A percentile compares a stretch with the other conserved stretches of the same genome.
Evolutionary conservation across 495 filamentous ascomycete species (phyloP).

Genomic region (Parachaetomium inaequale): DNA sequence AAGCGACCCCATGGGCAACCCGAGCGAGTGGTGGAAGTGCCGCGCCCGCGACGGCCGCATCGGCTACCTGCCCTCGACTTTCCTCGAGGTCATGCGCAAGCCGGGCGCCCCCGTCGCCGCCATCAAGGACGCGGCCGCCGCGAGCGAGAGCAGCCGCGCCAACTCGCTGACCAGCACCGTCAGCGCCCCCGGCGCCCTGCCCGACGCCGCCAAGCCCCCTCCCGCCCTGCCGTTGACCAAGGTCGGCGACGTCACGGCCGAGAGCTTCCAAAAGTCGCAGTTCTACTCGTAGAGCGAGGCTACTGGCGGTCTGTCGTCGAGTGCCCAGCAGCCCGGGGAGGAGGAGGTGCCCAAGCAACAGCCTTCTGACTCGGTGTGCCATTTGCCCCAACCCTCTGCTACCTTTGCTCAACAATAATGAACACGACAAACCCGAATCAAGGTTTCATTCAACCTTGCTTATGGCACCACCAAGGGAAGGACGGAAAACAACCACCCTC

Average conservation of each 20-base stretch:
- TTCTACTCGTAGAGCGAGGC: constrained; percentile 62
- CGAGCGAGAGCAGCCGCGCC: constrained; percentile 49
- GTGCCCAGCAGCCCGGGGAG: too few relatives aligned
- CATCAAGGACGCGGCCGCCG: constrained; percentile 55
- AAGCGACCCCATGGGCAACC: constrained; percentile 85
- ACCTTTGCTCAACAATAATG: not conserved
- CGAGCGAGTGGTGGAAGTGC: constrained; percentile 96
- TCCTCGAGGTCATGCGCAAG: constrained; percentile 77
- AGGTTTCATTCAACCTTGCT: not conserved
- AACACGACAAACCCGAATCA: not conserved
- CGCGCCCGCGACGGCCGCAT: constrained; percentile 85
- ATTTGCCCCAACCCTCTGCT: not conserved
- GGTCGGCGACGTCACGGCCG: constrained; percentile 64
- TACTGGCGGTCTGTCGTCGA: not conserved
- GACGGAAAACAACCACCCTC: not conserved
- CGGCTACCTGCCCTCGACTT: constrained; percentile 85
- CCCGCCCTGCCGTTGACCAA: constrained; percentile 59
- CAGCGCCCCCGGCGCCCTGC: constrained; percentile 36
- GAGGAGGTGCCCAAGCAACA: not conserved
- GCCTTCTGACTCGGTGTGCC: too few relatives aligned
- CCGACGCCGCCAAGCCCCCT: constrained; percentile 27
- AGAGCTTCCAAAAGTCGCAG: constrained; percentile 87
- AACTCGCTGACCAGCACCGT: constrained; percentile 46
- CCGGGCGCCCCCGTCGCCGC: constrained; percentile 43
- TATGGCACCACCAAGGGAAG: not conserved